phyloP scores from a whole-genome alignment of 2,329 filamentous ascomycete species.

The Cordyceps fumosorosea region DNA sequence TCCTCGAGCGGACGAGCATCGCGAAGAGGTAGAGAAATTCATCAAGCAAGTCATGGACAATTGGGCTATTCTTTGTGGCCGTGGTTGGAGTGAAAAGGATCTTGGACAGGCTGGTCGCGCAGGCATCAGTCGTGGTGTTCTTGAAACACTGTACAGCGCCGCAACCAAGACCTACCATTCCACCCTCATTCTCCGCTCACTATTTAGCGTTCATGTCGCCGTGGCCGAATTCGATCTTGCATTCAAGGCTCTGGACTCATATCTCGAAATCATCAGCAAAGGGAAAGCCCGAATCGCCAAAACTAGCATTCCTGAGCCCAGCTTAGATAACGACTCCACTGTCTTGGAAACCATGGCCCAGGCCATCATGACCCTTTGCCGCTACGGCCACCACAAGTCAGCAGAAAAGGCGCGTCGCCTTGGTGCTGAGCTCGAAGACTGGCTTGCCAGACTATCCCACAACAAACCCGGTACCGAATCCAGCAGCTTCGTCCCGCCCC shows the following conservation, averaged over 20 bases:
- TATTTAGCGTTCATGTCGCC: constrained; percentile 82
- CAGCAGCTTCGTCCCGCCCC: constrained; percentile 45
- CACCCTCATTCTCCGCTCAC: constrained; percentile 73
- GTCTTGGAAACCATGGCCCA: constrained; percentile 73
- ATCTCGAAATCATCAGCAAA: constrained; percentile 79
- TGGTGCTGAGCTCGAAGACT: constrained; percentile 63
- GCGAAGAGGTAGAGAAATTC: constrained; percentile 75
- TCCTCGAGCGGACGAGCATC: constrained; percentile 73
- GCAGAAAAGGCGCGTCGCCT: constrained; percentile 74
- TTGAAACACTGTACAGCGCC: constrained; percentile 85
- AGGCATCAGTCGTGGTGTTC: constrained; percentile 64
- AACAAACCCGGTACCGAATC: constrained; percentile 19
- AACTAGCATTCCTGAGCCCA: constrained; percentile 61
- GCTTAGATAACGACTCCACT: constrained; percentile 70
- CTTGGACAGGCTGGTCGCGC: constrained; percentile 76
- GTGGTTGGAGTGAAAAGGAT: constrained; percentile 73
- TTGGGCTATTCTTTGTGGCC: constrained; percentile 76
- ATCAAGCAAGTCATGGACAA: constrained; percentile 74
- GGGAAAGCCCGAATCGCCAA: constrained; percentile 81
- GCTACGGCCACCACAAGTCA: constrained; percentile 67
- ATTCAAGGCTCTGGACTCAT: constrained; percentile 85
- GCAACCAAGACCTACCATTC: constrained; percentile 95
- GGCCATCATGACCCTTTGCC: constrained; percentile 73
- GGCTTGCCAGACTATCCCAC: constrained; percentile 57
- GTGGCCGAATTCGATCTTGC: constrained; percentile 89